Percentiles rank a stretch among this genome's conserved stretches.
Conservation (phyloP, 495 filamentous ascomycete genomes). For the Penicillium steckii region DNA sequence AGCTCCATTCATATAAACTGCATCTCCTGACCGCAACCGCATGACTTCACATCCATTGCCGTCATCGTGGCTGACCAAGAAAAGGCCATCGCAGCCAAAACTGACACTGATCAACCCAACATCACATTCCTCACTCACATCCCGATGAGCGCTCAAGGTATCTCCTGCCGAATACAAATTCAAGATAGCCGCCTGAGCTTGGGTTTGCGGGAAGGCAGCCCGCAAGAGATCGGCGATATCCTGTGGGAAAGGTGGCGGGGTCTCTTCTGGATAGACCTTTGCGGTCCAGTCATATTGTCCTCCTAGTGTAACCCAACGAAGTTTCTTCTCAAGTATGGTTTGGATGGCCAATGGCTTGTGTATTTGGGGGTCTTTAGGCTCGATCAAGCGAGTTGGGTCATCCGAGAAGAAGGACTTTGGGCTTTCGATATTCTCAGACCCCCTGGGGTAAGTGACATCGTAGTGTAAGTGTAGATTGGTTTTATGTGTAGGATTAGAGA, state of each 20-base stretch:
- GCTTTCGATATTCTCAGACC: constrained; percentile 8
- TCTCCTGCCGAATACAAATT: constrained; percentile 89
- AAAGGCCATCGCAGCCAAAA: constrained; percentile 84
- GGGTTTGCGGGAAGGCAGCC: constrained; percentile 66
- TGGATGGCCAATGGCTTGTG: constrained; percentile 69
- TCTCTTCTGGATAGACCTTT: constrained; percentile 68
- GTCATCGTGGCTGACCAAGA: constrained; percentile 50
- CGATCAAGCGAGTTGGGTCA: constrained; percentile 35
- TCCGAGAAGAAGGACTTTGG: constrained; percentile 52
- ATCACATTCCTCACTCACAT: constrained; percentile 79
- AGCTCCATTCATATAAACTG: constrained; percentile 75
- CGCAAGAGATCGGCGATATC: constrained; percentile 67
- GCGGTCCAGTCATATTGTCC: constrained; percentile 94
- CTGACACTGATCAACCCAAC: constrained; percentile 78
- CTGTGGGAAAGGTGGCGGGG: constrained; percentile 68
- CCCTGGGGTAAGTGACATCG: constrained; percentile 64
- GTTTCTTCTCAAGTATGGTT: constrained; percentile 67
- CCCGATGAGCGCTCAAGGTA: constrained; percentile 82
- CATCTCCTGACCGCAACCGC: constrained; percentile 75
- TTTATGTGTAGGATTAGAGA: constrained; percentile 68
- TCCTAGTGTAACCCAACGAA: constrained; percentile 91
- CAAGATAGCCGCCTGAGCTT: constrained; percentile 83
- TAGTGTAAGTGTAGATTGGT: constrained; percentile 89
- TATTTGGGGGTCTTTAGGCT: constrained; percentile 61
- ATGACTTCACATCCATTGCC: constrained; percentile 54